These are phyloP conservation scores for Saccharomycopsis amapae DNA, from an alignment of 805 yeast species.

Conservation along the genomic window DNA sequence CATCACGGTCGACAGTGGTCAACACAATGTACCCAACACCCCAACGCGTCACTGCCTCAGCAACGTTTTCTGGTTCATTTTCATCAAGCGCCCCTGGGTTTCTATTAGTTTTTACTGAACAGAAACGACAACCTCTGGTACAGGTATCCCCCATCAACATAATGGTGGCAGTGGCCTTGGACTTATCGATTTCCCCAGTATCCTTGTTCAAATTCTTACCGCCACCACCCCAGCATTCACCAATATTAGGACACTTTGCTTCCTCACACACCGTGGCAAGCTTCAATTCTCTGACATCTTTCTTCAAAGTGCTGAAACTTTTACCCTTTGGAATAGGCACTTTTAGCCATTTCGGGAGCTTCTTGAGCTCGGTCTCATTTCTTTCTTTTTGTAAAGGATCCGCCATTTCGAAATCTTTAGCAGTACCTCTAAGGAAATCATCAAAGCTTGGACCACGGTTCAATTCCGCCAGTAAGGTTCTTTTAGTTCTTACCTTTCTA, in stretches of 20 bases:
- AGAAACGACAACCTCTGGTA: conserved; percentile 98
- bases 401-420: conserved; percentile 43
- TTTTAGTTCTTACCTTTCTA: conserved; percentile 4
- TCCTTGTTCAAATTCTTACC: conserved; percentile 32
- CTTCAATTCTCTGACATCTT: conserved; percentile 81
- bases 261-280: conserved; percentile 97
- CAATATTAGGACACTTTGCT: conserved; percentile 98
- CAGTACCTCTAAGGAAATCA: conserved; percentile 80
- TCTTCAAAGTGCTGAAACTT: conserved; percentile 69
- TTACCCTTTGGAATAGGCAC: conserved; percentile 96
- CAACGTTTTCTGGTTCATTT: conserved; percentile 94
- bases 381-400: conserved; percentile 79
- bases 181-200: conserved; percentile 34
- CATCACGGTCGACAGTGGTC: conserved; percentile 97
- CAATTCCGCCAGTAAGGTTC: conserved; percentile 9
- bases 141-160: conserved; percentile 99
- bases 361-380: conserved; percentile 50
- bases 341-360: conserved; percentile 89
- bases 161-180: conserved; percentile 94
- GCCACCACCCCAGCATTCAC: conserved; percentile 99
- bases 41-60: conserved; percentile 96
- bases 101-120: conserved; percentile 92
- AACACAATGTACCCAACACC: conserved; percentile 96
- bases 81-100: conserved; percentile 88
- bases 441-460: conserved; percentile 80